These are phyloP conservation scores for Metarhizium anisopliae DNA, from an alignment of 2,329 filamentous ascomycete species.

Conservation along the genomic window DNA sequence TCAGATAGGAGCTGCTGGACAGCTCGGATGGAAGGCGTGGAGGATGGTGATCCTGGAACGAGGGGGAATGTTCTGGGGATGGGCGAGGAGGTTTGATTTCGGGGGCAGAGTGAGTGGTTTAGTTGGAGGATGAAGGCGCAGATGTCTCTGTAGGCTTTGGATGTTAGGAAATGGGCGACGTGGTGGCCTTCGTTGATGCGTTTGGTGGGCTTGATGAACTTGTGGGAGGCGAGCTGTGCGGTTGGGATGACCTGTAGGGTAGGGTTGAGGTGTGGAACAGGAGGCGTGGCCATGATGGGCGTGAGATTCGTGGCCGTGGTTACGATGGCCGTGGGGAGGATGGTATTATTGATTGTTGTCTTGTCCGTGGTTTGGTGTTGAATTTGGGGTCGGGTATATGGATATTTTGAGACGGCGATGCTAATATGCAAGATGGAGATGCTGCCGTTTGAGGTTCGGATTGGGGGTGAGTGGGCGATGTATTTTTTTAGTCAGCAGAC, in stretches of 20 bases:
- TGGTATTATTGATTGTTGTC: not conserved
- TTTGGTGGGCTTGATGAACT: constrained; percentile 66
- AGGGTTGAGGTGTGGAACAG: constrained; percentile 5
- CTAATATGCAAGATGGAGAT: not conserved
- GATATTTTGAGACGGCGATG: too few relatives aligned
- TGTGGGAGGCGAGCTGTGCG: constrained; percentile 23
- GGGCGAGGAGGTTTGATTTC: constrained; percentile 31
- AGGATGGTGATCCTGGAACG: constrained; percentile 28
- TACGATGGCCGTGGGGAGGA: not conserved
- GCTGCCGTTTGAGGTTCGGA: not conserved
- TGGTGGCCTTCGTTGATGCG: constrained; percentile 78
- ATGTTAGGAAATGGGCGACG: constrained; percentile 70
- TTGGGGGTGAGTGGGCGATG: not conserved
- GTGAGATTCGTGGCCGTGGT: not conserved
- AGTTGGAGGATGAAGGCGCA: constrained; percentile 83
- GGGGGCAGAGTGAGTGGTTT: constrained; percentile 76
- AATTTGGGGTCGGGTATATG: too few relatives aligned
- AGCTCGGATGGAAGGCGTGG: constrained; percentile 46
- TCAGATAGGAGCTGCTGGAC: constrained; percentile 58
- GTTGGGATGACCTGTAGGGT: constrained; percentile 41
- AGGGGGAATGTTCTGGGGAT: constrained; percentile 31
- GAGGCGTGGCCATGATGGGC: not conserved
- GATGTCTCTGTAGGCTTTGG: constrained; percentile 78
- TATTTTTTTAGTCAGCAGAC: not conserved
- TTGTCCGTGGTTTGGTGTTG: not conserved